Conservation (phyloP, 148 eudicot genomes). For the Beta vulgaris region DNA sequence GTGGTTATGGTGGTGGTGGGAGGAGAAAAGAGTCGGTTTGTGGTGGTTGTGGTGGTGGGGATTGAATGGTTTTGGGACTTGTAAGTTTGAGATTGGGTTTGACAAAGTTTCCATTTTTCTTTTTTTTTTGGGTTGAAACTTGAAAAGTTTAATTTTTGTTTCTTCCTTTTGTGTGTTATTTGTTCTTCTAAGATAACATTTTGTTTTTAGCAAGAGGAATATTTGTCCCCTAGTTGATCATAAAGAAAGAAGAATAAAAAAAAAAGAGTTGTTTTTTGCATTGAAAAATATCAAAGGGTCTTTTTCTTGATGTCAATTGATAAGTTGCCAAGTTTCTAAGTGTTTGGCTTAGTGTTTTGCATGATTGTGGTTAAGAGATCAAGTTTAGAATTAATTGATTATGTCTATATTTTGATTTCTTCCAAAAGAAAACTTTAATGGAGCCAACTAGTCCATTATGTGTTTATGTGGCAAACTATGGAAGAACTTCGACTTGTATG, state of each 20-base stretch:
- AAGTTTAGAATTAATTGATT: neutral
- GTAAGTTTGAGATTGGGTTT: slow-evolving; percentile 33
- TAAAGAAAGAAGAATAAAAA: neutral
- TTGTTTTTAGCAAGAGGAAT: neutral
- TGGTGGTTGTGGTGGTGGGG: slow-evolving; percentile 25
- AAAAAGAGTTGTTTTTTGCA: neutral
- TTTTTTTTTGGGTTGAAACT: neutral
- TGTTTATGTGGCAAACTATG: too few species aligned
- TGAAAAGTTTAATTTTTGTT: slow-evolving; percentile 26
- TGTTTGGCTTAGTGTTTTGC: neutral
- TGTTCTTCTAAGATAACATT: neutral
- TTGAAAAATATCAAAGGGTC: neutral
- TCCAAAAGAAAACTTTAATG: too few species aligned
- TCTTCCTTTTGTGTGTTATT: neutral
- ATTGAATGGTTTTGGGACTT: slow-evolving; percentile 26
- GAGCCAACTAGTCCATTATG: too few species aligned
- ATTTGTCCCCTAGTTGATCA: neutral
- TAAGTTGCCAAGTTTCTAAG: neutral
- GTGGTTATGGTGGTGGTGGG: slow-evolving; percentile 4
- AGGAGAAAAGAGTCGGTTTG: slow-evolving; percentile 12
- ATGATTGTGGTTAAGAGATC: slow-evolving; percentile 1
- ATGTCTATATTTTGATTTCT: neutral
- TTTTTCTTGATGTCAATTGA: neutral
- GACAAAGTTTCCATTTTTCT: slow-evolving; percentile 51
- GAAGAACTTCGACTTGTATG: too few species aligned